These are phyloP conservation scores for Ustilago trichophora DNA, from an alignment of 1,284 basidiomycete species.

Conservation along the genomic window DNA sequence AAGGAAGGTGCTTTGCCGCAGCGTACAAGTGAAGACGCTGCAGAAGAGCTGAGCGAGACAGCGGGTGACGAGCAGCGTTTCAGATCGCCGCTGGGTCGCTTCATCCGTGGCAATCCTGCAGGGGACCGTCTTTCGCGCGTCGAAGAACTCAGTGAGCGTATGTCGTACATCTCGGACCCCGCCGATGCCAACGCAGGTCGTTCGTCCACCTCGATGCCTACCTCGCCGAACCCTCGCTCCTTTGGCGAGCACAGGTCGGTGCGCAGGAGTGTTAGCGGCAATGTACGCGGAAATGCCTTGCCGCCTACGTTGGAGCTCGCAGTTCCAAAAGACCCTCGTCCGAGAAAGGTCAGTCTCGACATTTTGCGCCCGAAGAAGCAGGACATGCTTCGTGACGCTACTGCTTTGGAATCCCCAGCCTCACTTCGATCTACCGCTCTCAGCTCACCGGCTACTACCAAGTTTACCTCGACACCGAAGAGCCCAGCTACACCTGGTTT, in stretches of 20 bases:
- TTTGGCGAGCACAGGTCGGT: conserved; percentile 34
- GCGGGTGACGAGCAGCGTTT: conserved; percentile 10
- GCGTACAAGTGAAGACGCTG: conserved; percentile 1
- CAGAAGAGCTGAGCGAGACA: conserved; percentile 6
- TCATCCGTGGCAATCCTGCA: conserved; percentile 14
- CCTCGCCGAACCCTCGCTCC: conserved; percentile 27
- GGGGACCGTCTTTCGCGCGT: conserved; percentile 38
- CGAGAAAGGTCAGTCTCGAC: conserved; percentile 18
- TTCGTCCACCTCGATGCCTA: conserved; percentile 1
- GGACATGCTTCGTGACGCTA: background rate
- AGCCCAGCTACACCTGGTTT: conserved; percentile 13
- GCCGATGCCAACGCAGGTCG: background rate
- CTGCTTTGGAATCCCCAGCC: background rate
- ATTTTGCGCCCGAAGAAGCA: conserved; percentile 9
- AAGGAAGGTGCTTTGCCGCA: background rate
- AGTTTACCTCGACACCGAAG: conserved; percentile 12
- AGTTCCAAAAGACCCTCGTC: background rate
- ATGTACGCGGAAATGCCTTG: conserved; percentile 2
- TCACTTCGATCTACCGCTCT: conserved; percentile 5
- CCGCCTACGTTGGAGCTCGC: conserved; percentile 18
- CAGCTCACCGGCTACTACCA: conserved; percentile 5
- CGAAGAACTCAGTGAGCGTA: conserved; percentile 32
- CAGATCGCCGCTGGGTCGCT: conserved; percentile 25
- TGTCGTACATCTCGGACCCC: conserved; percentile 14
- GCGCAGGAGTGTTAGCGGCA: conserved; percentile 21